Percentiles rank a stretch among this genome's conserved stretches.
phyloP scores from a whole-genome alignment of 306 rosid genomes.

The Lathyrus sativus region DNA sequence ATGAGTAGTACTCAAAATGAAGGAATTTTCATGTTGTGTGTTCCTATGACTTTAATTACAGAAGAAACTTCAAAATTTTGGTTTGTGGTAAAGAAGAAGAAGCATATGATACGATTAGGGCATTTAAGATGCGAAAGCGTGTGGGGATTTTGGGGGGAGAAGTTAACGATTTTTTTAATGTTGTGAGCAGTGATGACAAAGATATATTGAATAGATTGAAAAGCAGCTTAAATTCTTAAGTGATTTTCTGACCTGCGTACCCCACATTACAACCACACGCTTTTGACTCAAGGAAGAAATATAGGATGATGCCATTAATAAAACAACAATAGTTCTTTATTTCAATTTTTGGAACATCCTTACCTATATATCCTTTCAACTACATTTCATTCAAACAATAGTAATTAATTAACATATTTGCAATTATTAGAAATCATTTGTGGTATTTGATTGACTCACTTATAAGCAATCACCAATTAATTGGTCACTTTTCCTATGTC shows the following conservation, averaged over 20 bases:
- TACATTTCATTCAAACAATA: conserved; percentile 20
- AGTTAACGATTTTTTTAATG: conserved; percentile 4
- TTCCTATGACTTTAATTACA: conserved; percentile 22
- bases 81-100: neutral
- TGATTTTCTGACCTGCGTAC: conserved; percentile 47
- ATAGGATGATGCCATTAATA: conserved; percentile 26
- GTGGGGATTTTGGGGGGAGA: conserved; percentile 19
- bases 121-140: conserved; percentile 25
- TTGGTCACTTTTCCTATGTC: neutral
- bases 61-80: conserved; percentile 5
- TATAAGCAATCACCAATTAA: neutral
- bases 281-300: conserved; percentile 4
- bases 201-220: conserved; percentile 36
- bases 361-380: neutral
- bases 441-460: conserved; percentile 17
- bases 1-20: neutral
- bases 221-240: conserved; percentile 30
- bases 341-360: neutral
- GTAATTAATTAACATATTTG: neutral
- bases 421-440: conserved; percentile 2
- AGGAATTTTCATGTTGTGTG: neutral
- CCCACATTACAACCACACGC: conserved; percentile 42
- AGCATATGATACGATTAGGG: conserved; percentile 20
- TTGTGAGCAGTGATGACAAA: neutral
- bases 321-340: conserved; percentile 38